Base-by-base conservation (phyloP, 2,329 filamentous ascomycete genomes). In the Fragosphaeria purpurea region DNA sequence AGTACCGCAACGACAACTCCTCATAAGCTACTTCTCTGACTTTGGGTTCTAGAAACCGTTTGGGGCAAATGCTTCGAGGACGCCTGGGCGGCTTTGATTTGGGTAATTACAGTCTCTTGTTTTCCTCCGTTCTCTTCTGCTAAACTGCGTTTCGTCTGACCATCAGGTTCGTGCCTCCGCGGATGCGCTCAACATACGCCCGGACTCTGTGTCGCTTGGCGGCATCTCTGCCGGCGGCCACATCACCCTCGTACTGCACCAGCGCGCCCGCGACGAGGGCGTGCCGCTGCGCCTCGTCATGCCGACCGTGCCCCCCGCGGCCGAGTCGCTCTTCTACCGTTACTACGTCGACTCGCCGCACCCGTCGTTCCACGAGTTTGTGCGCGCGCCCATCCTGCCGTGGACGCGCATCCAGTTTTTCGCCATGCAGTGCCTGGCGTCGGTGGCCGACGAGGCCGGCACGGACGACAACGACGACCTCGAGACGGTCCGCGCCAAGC, bases 191-290 rank as follows among this genome's bases (percentile, higher is more conserved):
- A 64, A 65, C 43, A 57, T 67, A 47, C 59, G 61, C 5, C 58
- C 61, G 0, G 54, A 59, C 37, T 68, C 66, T 6, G 44, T 70
- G 30, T 68, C 67, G 3, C 50, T 68, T 30, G 66, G 67, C 33
- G 67, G 67, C 12, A 59, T 70, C 32, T 69, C 67, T 0, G 67
- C 67, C 1, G 67, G 67, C 8, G 66, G 53, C 3, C 96, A 66
- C 50, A 67, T 69, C 51, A 58, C 56, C 40, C 32, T 67, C 13
- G 56, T 68, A 7, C 51, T 69, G 6, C 66, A 69, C 39, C 65
- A 66, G 51, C 57, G 67, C 45, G 66, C 66, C 0, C 62, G 67
- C 45, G 67, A 69, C 43, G 62, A 60, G 6, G 63, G 62, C n/a
- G 52, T 69, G 5, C 62, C 63, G 5, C 60, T 70, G 31, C 61